phyloP scores from a whole-genome alignment of 2,329 filamentous ascomycete species.

The Chrysosporium keratinophilum region DNA sequence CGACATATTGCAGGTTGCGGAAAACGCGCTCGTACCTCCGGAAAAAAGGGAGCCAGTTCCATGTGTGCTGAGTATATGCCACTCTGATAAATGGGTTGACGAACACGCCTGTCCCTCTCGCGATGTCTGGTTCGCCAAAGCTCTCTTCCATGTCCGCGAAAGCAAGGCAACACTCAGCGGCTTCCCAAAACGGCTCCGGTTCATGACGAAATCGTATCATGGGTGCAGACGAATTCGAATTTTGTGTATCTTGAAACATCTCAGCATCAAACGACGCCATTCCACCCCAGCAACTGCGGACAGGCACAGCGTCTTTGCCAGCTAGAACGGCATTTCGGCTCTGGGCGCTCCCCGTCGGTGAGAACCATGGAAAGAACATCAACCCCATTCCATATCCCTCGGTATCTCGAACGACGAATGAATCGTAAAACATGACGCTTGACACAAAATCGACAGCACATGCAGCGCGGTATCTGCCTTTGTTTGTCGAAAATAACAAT shows the following conservation, averaged over 20 bases:
- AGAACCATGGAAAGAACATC: slow-evolving; percentile 14
- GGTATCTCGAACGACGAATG: slow-evolving; percentile 14
- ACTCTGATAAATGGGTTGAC: slow-evolving; percentile 13
- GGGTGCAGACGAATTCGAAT: background rate
- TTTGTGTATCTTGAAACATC: background rate
- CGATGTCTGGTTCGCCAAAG: background rate
- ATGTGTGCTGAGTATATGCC: slow-evolving; percentile 10
- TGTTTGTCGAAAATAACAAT: slow-evolving; percentile 14
- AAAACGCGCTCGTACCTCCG: slow-evolving; percentile 12
- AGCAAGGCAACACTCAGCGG: slow-evolving; percentile 13
- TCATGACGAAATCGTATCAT: background rate
- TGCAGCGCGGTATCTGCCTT: slow-evolving; percentile 11
- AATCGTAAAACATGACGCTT: slow-evolving; percentile 14
- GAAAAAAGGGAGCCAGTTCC: slow-evolving; percentile 12
- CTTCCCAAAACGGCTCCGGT: slow-evolving; percentile 13
- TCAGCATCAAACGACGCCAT: slow-evolving; percentile 13
- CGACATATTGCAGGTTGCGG: slow-evolving; percentile 13
- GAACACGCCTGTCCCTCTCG: slow-evolving; percentile 6
- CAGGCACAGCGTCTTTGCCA: slow-evolving; percentile 12
- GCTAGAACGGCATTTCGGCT: slow-evolving; percentile 11
- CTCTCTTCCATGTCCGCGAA: slow-evolving; percentile 11
- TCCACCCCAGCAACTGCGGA: slow-evolving; percentile 14
- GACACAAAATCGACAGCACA: slow-evolving; percentile 14
- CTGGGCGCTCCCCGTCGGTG: slow-evolving; percentile 4
- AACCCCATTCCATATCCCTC: slow-evolving; percentile 13